Percentiles rank a stretch among this genome's conserved stretches.
These are phyloP conservation scores for Suillus variegatus DNA, from an alignment of 768 basidiomycete species.

Conservation along the genomic window DNA sequence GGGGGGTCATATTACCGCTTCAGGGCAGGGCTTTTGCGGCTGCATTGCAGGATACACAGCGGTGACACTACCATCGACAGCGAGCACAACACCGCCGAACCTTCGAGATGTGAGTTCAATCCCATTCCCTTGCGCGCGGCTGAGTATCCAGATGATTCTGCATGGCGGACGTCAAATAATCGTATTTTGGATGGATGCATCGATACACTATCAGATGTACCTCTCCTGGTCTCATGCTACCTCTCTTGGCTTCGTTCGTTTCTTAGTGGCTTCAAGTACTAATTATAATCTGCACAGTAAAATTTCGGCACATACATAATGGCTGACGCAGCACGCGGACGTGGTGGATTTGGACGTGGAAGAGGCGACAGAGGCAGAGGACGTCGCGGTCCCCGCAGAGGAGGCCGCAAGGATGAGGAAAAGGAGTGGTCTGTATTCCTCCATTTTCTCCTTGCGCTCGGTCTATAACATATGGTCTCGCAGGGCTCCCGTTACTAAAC, in stretches of 20 bases:
- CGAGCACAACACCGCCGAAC: conserved; percentile 24
- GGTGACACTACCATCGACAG: conserved; percentile 16
- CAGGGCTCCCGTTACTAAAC: conserved; percentile 98
- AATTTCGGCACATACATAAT: conserved; percentile 41
- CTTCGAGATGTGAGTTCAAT: conserved; percentile 40
- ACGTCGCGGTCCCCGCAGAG: conserved; percentile 84
- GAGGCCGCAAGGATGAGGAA: conserved; percentile 98
- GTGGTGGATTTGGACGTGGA: conserved; percentile 89
- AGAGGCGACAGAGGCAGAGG: conserved; percentile 69
- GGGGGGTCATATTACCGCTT: conserved; percentile 20
- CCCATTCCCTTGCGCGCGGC: not conserved
- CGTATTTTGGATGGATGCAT: conserved; percentile 49
- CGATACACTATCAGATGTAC: conserved; percentile 42
- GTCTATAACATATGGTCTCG: conserved; percentile 12
- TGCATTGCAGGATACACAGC: not conserved
- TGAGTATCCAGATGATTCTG: not conserved
- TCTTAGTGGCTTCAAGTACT: conserved; percentile 14
- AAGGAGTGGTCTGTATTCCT: conserved; percentile 85
- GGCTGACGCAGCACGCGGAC: conserved; percentile 92
- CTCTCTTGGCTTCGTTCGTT: conserved; percentile 1
- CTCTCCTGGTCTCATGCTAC: not conserved
- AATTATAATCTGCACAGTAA: conserved; percentile 30
- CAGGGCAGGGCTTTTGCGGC: conserved; percentile 27
- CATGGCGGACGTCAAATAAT: not conserved
- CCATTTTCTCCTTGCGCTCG: conserved; percentile 4